Conservation (phyloP, 495 filamentous ascomycete species). For the Tricharina praecox region DNA sequence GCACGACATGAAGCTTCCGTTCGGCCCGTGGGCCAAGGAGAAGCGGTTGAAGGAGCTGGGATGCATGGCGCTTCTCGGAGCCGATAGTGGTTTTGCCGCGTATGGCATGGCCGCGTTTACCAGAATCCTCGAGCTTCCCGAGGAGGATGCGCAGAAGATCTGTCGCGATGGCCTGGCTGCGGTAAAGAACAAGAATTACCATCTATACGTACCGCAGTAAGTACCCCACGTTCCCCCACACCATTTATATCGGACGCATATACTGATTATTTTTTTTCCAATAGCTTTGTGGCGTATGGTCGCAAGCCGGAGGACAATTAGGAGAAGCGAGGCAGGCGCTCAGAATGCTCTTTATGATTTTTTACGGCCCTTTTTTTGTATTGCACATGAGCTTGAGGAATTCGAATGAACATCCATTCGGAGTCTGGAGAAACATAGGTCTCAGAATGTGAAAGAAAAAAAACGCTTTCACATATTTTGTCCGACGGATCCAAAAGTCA, state of each 20-base stretch:
- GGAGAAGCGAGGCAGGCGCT: too few relatives aligned
- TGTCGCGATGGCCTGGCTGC: background rate
- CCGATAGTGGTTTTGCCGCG: background rate
- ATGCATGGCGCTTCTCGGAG: background rate
- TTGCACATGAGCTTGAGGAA: too few relatives aligned
- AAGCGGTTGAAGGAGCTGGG: background rate
- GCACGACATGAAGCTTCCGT: background rate
- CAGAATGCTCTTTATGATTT: too few relatives aligned
- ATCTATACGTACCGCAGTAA: background rate
- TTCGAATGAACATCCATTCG: too few relatives aligned
- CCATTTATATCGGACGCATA: background rate
- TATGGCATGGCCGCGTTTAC: background rate
- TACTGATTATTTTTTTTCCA: background rate
- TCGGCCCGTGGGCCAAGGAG: background rate
- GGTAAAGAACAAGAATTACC: background rate
- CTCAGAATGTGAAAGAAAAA: too few relatives aligned
- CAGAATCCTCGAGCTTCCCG: background rate
- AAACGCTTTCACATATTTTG: too few relatives aligned
- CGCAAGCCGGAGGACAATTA: background rate
- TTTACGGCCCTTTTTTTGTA: too few relatives aligned
- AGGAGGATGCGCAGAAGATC: background rate
- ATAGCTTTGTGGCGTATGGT: background rate
- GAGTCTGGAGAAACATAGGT: too few relatives aligned
- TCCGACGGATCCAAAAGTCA: too few relatives aligned
- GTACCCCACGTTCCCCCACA: background rate